These are phyloP conservation scores for Suillus discolor DNA, from an alignment of 768 basidiomycete species.

Conservation along the genomic window DNA sequence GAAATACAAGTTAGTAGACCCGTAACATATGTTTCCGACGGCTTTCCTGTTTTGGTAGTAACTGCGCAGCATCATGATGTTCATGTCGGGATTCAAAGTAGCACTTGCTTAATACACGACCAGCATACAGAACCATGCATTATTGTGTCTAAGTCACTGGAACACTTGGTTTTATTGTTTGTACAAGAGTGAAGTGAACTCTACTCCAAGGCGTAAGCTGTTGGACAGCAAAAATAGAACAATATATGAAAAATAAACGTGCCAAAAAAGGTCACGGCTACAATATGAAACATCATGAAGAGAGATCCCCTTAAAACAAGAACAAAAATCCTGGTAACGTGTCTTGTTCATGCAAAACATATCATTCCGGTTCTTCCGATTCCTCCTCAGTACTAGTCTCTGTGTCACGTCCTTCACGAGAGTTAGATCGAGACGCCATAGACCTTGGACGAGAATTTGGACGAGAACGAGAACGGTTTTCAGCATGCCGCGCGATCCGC, in stretches of 20 bases:
- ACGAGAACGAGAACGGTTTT: conserved; percentile 17
- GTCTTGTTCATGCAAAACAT: not conserved
- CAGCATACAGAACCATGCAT: not conserved
- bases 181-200: not conserved
- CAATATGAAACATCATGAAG: not conserved
- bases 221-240: not conserved
- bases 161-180: not conserved
- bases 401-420: conserved; percentile 7
- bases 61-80: not conserved
- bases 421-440: not conserved
- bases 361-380: conserved; percentile 4
- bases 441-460: conserved; percentile 11
- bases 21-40: not conserved
- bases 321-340: not conserved
- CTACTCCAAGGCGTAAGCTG: not conserved
- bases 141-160: not conserved
- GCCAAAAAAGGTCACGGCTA: not conserved
- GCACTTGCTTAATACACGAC: not conserved
- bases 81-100: not conserved
- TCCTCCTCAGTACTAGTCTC: conserved; percentile 14
- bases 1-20: not conserved
- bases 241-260: conserved; percentile 4
- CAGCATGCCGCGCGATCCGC: conserved; percentile 17
- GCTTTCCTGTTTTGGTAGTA: not conserved
- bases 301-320: not conserved